Evolutionary conservation across 2,329 filamentous ascomycete genomes (phyloP).

Genomic region (Ophiostoma perfectum): DNA sequence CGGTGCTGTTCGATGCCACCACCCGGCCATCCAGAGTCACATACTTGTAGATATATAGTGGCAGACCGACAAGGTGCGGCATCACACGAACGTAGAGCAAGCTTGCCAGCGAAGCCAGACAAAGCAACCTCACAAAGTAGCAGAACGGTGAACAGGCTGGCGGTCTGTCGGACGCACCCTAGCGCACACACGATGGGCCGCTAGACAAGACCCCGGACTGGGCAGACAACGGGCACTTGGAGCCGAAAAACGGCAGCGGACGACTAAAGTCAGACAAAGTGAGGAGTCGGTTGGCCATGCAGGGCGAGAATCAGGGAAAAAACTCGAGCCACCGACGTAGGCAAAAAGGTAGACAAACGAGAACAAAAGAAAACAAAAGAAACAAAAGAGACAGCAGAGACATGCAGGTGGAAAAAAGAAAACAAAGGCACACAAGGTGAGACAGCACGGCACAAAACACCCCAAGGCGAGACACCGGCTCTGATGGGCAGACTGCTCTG

Average conservation of each 20-base stretch:
- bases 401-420: not conserved
- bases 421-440: not conserved
- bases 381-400: not conserved
- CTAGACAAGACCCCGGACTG: conserved; percentile 12
- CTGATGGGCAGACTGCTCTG: not conserved
- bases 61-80: no score
- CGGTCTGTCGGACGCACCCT: conserved; percentile 17
- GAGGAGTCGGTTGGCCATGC: no score
- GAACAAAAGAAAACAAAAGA: not conserved
- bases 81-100: no score
- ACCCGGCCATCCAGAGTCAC: no score
- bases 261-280: no score
- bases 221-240: conserved; percentile 1
- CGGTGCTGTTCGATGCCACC: no score
- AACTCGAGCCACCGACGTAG: no score
- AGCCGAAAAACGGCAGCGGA: not conserved
- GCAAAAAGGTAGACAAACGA: not conserved
- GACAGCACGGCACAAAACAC: not conserved
- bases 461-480: not conserved
- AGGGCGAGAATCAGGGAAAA: no score
- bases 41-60: no score
- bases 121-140: no score
- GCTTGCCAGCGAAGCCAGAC: no score
- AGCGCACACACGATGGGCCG: conserved; percentile 13
- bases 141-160: not conserved